These are phyloP conservation scores for Spergularia azorica DNA, from an alignment of 179 eudicot species.

Conservation along the genomic window DNA sequence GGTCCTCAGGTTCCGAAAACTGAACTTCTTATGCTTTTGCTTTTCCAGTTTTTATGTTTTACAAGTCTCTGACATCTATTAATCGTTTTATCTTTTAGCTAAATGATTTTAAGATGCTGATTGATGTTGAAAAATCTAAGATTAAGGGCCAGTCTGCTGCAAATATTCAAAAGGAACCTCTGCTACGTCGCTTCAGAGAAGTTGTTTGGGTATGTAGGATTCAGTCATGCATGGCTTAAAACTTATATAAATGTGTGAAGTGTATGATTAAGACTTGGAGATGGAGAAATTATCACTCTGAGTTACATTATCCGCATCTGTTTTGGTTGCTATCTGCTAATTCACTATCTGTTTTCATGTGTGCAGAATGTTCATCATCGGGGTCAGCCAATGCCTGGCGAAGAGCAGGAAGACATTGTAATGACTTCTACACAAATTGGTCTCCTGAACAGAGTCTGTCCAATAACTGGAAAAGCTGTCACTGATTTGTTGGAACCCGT, in stretches of 20 bases:
- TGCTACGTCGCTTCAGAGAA: constrained; percentile 74
- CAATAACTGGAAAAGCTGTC: constrained; percentile 73
- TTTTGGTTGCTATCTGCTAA: neutral
- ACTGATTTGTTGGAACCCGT: constrained; percentile 72
- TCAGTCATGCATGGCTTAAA: neutral
- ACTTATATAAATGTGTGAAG: neutral
- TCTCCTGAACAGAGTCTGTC: constrained; percentile 65
- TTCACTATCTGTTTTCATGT: neutral
- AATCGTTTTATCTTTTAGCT: constrained; percentile 40
- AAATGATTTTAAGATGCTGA: constrained; percentile 59
- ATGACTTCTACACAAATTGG: constrained; percentile 75
- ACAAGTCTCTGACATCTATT: neutral
- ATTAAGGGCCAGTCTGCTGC: constrained; percentile 44
- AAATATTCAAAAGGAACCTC: constrained; percentile 42
- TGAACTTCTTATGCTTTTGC: constrained; percentile 1
- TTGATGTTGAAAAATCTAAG: constrained; percentile 57
- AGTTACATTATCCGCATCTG: neutral
- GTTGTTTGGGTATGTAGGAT: constrained; percentile 76
- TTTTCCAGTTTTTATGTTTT: neutral
- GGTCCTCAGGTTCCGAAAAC: constrained; percentile 46
- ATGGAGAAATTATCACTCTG: neutral
- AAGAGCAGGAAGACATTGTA: constrained; percentile 88
- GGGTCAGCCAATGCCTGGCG: constrained; percentile 97
- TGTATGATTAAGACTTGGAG: neutral
- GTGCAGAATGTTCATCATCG: constrained; percentile 80